These are phyloP conservation scores for Talaromyces amestolkiae DNA, from an alignment of 2,329 filamentous ascomycete species.

Conservation along the genomic window DNA sequence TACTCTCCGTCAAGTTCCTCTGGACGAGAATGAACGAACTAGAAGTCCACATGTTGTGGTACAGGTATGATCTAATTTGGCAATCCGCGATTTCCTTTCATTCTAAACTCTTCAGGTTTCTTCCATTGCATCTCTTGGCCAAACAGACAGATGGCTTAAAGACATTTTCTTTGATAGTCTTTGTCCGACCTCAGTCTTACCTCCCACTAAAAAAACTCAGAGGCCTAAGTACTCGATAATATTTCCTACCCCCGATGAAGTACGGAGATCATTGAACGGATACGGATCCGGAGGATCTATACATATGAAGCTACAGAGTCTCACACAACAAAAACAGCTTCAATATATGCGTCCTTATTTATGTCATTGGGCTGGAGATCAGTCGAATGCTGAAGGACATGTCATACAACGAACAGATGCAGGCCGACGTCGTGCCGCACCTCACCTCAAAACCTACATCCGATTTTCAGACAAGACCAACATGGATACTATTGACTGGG, in stretches of 20 bases:
- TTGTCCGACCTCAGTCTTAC: conserved; percentile 23
- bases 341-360: conserved; percentile 68
- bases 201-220: conserved; percentile 14
- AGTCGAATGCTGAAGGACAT: background rate
- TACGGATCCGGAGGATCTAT: conserved; percentile 77
- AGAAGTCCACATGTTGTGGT: conserved; percentile 37
- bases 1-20: conserved; percentile 56
- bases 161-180: conserved; percentile 58
- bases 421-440: conserved; percentile 68
- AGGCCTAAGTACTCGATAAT: conserved; percentile 65
- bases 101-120: conserved; percentile 59
- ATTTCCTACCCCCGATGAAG: conserved; percentile 77
- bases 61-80: conserved; percentile 28
- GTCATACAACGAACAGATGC: conserved; percentile 44
- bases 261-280: conserved; percentile 72
- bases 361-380: conserved; percentile 72
- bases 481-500: conserved; percentile 68
- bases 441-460: conserved; percentile 88
- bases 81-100: background rate
- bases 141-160: conserved; percentile 68
- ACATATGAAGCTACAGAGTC: conserved; percentile 72
- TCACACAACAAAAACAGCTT: conserved; percentile 70
- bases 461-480: conserved; percentile 51
- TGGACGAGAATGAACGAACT: conserved; percentile 31
- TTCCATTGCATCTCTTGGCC: conserved; percentile 75